Percentiles rank a stretch among this genome's conserved stretches.
phyloP scores from a whole-genome alignment of 73 alveolate species.

The Urostyla sp. region DNA sequence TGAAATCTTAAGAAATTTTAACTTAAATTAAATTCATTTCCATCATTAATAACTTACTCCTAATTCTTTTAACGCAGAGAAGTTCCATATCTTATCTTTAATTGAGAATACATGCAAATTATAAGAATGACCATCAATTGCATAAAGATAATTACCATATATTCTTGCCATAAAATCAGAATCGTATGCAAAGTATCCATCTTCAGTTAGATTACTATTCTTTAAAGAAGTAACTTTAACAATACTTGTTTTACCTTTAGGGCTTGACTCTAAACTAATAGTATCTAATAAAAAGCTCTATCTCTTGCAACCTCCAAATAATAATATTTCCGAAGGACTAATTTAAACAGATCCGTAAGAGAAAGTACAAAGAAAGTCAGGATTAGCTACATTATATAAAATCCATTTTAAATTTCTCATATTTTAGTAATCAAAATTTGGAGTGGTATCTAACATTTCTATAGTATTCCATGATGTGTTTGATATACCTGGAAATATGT shows the following conservation, averaged over 20 bases:
- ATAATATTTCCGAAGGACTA: conserved; percentile 3
- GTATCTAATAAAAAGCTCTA: conserved; percentile 30
- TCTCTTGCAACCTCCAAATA: conserved; percentile 41
- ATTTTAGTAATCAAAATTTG: conserved; percentile 14
- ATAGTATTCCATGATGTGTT: conserved; percentile 30
- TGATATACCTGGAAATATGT: conserved; percentile 40
- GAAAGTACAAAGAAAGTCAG: conserved; percentile 1
- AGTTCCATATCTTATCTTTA: conserved; percentile 54
- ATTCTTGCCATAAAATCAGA: conserved; percentile 36
- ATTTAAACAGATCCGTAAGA: conserved; percentile 18
- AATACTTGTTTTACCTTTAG: conserved; percentile 3
- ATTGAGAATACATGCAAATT: conserved; percentile 47
- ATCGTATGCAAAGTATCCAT: conserved; percentile 31
- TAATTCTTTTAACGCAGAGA: conserved; percentile 26
- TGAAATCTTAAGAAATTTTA: too few relatives aligned
- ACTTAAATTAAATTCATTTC: too few relatives aligned
- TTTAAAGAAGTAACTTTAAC: neutral
- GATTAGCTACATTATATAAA: neutral
- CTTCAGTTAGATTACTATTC: neutral
- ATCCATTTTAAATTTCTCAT: conserved; percentile 36
- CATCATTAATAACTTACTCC: conserved; percentile 3
- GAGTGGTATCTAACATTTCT: conserved; percentile 31
- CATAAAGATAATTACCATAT: conserved; percentile 51
- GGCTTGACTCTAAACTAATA: neutral
- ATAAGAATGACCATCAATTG: conserved; percentile 33